phyloP scores from a whole-genome alignment of 2,329 filamentous ascomycete genomes.

The Talaromyces rugulosus region DNA sequence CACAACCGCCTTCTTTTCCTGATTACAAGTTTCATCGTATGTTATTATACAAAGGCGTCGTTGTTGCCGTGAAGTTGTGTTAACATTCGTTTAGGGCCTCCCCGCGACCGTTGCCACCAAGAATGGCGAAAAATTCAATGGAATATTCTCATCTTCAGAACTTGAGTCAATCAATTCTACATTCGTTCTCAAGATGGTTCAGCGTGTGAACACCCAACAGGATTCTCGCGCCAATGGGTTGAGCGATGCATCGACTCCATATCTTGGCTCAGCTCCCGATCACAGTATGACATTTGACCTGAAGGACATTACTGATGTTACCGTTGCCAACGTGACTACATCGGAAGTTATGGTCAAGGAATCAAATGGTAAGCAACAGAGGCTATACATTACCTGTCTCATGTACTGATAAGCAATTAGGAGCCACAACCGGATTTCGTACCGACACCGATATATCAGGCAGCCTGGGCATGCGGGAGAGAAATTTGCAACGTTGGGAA shows the following conservation, averaged over 20 bases:
- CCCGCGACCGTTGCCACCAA: conserved; percentile 54
- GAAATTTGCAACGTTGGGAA: conserved; percentile 77
- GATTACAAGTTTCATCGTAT: conserved; percentile 56
- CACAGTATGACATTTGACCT: conserved; percentile 58
- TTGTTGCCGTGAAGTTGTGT: conserved; percentile 2
- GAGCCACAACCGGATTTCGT: conserved; percentile 65
- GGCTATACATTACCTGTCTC: background rate
- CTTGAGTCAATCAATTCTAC: conserved; percentile 50
- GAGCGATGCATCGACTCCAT: conserved; percentile 35
- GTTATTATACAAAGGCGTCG: conserved; percentile 20
- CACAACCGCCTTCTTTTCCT: conserved; percentile 59
- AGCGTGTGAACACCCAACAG: conserved; percentile 41
- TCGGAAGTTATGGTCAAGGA: conserved; percentile 48
- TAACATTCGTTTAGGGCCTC: conserved; percentile 46
- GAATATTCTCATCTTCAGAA: conserved; percentile 56
- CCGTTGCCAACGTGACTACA: conserved; percentile 50
- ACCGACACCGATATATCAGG: conserved; percentile 88
- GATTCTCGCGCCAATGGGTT: conserved; percentile 39
- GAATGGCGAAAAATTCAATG: conserved; percentile 58
- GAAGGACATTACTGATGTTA: conserved; percentile 56
- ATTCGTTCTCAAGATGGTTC: conserved; percentile 64
- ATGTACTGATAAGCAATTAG: conserved; percentile 39
- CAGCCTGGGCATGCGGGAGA: conserved; percentile 63
- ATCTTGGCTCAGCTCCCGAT: conserved; percentile 41
- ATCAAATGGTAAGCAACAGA: conserved; percentile 41